These are phyloP conservation scores for Fusarium euwallaceae DNA, from an alignment of 2,329 filamentous ascomycete species.

Conservation along the genomic window DNA sequence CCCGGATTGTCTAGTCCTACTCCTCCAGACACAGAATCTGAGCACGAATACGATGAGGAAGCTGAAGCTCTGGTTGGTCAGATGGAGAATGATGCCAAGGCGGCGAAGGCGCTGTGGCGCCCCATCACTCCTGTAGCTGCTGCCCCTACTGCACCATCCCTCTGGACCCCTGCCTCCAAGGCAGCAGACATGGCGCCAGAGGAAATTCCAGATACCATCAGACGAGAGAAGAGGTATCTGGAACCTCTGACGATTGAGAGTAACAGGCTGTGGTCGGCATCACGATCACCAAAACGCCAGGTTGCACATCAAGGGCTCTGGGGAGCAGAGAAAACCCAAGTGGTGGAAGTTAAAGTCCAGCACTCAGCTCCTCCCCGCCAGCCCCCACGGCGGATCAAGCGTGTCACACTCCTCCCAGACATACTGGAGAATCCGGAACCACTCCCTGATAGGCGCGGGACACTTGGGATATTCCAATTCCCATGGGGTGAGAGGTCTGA, in stretches of 20 bases:
- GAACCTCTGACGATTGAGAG: slow-evolving; percentile 41
- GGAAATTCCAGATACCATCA: slow-evolving; percentile 19
- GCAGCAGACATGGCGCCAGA: slow-evolving; percentile 17
- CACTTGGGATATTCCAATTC: slow-evolving; percentile 75
- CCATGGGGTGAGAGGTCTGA: slow-evolving; percentile 76
- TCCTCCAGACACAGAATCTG: slow-evolving; percentile 64
- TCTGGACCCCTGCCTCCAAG: slow-evolving; percentile 41
- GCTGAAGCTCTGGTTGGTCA: slow-evolving; percentile 31
- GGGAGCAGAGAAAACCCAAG: slow-evolving; percentile 30
- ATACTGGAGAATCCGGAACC: slow-evolving; percentile 73
- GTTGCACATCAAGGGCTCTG: slow-evolving; percentile 33
- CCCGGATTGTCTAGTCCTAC: slow-evolving; percentile 53
- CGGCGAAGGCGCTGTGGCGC: slow-evolving; percentile 38
- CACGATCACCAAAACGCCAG: slow-evolving; percentile 12
- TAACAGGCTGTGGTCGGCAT: slow-evolving; percentile 37
- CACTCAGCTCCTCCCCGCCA: slow-evolving; percentile 65
- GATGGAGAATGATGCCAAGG: slow-evolving; percentile 29
- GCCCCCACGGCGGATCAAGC: slow-evolving; percentile 67
- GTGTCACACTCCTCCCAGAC: slow-evolving; percentile 71
- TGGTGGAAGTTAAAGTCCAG: slow-evolving; percentile 32
- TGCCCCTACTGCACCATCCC: slow-evolving; percentile 29
- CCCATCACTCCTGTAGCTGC: slow-evolving; percentile 32
- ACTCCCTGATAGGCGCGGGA: slow-evolving; percentile 68
- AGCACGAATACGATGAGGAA: slow-evolving; percentile 51
- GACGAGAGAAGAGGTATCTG: slow-evolving; percentile 24